Percentiles rank a stretch among this genome's conserved stretches.
Conservation (phyloP, 2,329 filamentous ascomycete genomes). For the Trichoderma atroviride region DNA sequence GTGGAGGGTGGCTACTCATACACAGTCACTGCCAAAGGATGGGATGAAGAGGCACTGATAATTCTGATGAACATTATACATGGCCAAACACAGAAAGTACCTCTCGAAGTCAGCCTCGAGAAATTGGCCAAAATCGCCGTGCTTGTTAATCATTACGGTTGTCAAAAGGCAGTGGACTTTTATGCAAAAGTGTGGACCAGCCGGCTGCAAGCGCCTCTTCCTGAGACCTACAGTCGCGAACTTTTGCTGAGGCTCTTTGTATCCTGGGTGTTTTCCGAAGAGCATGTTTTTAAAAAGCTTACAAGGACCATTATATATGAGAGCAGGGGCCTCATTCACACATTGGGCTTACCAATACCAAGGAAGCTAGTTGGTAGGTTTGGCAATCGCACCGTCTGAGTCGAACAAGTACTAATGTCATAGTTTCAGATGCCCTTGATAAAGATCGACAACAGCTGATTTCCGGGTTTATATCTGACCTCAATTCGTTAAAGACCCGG, state of each 20-base stretch:
- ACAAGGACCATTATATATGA: background rate
- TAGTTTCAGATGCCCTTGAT: too few species aligned
- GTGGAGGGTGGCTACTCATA: background rate
- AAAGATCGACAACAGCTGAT: too few species aligned
- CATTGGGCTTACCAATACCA: constrained; percentile 10
- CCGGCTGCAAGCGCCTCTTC: background rate
- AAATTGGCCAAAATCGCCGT: constrained; percentile 47
- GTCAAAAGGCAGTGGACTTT: constrained; percentile 45
- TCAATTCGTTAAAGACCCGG: background rate
- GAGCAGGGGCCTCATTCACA: background rate
- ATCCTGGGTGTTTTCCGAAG: background rate
- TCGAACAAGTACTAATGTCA: too few species aligned
- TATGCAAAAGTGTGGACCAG: constrained; percentile 34
- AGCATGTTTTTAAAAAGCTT: background rate
- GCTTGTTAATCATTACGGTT: constrained; percentile 48
- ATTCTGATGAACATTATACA: constrained; percentile 51
- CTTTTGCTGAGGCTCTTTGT: background rate
- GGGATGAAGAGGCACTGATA: constrained; percentile 44
- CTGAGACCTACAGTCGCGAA: background rate
- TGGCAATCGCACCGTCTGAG: too few species aligned
- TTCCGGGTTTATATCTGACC: background rate
- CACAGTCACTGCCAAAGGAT: constrained; percentile 22
- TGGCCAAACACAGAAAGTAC: constrained; percentile 44
- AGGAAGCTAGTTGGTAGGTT: background rate
- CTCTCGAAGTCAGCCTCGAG: constrained; percentile 42